A percentile compares a stretch with the other conserved stretches of the same genome.
Conservation (phyloP, 148 eudicot genomes). For the Camellia sinensis region DNA sequence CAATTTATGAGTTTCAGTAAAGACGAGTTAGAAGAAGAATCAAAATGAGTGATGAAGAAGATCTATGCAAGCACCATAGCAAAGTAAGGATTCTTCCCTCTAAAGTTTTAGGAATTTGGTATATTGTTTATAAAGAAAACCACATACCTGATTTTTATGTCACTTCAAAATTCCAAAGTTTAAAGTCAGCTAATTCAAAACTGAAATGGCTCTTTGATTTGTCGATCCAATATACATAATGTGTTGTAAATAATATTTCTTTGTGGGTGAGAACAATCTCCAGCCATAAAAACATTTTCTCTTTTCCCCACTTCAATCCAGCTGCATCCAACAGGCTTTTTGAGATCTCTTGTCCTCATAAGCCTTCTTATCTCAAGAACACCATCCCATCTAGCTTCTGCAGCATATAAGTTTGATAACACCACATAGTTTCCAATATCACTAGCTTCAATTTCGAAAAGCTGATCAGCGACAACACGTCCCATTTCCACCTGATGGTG, state of each 20-base stretch:
- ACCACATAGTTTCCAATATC: conserved; percentile 60
- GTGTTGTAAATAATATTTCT: conserved; percentile 27
- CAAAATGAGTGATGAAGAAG: not conserved
- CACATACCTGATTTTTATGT: not conserved
- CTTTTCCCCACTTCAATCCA: conserved; percentile 63
- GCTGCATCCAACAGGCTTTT: conserved; percentile 66
- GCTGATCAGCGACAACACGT: conserved; percentile 45
- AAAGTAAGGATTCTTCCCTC: not conserved
- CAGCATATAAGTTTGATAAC: conserved; percentile 68
- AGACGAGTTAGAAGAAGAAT: not conserved
- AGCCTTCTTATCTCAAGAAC: conserved; percentile 57
- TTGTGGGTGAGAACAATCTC: conserved; percentile 38
- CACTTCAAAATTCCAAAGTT: not conserved
- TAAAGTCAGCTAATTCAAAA: conserved; percentile 5
- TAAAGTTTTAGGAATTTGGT: not conserved
- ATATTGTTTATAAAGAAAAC: not conserved
- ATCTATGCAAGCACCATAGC: not conserved
- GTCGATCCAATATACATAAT: conserved; percentile 33
- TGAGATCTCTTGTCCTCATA: conserved; percentile 49
- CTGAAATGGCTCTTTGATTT: conserved; percentile 29
- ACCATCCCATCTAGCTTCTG: conserved; percentile 66
- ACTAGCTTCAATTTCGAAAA: conserved; percentile 32
- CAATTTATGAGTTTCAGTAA: not conserved
- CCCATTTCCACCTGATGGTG: conserved; percentile 60
- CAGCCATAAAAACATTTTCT: conserved; percentile 39